Evolutionary conservation across 2,329 filamentous ascomycete genomes (phyloP), one percentile per base, ranked within the genome.

Genomic region (Colletotrichum tabaci): DNA sequence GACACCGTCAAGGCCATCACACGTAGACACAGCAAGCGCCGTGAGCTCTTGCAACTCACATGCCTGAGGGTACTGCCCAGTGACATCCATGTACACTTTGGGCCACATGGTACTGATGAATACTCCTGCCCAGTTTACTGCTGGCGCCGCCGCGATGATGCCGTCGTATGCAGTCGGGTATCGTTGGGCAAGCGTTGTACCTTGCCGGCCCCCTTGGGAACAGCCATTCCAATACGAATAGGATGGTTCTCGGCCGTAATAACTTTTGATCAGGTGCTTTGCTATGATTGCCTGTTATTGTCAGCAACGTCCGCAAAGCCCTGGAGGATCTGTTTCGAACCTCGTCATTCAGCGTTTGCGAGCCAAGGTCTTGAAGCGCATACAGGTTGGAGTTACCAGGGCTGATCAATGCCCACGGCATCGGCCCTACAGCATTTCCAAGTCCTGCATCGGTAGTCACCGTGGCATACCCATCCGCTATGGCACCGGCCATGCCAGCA

Each of bases 181-280:
- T n/a, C 80, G 76, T 73, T 91, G 84, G 0, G 87, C 84, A 12
- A 85, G 84, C 63, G 87, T 87, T 46, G 89, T 79, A 6, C 88
- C 89, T 80, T 91, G 88, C 0, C 89, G 82, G 1, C 90, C 89
- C 9, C 90, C 90, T 0, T 87, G 86, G 0, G 88, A 90, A 76
- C 89, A 91, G 12, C 89, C 89, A 2, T 87, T 76, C 72, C 86
- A 90, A 77, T 91, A 91, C 0, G 69, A 68, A 0, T 83, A 86
- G 65, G 84, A 86, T 0, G 79, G 77, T 0, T 47, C 9, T 1
- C 61, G 72, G 0, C 81, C 79, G 74, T 90, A 90, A 77, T 86
- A 89, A 12, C 79, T 77, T 38, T 84, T 74, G 5, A 84, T 82
- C 26, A 90, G 74, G 7, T 81, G 72, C 75, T 90, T 90, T 26